These are phyloP conservation scores for Gossypium gossypioides DNA, from an alignment of 441 rosid species.

Conservation along the genomic window DNA sequence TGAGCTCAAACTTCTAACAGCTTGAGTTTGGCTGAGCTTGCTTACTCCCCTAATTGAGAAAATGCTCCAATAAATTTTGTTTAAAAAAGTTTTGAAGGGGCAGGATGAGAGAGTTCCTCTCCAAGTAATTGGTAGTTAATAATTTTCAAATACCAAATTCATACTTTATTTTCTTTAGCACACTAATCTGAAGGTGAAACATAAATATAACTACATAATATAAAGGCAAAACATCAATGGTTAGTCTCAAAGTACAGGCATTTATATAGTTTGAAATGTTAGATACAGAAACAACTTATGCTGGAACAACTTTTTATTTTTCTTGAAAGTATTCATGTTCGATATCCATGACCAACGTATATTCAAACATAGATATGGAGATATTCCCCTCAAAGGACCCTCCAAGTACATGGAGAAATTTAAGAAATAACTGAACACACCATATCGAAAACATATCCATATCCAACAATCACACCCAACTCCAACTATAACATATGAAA, in stretches of 20 bases:
- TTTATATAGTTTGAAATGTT: not conserved
- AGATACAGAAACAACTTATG: not conserved
- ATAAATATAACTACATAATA: no score
- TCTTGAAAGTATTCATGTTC: not conserved
- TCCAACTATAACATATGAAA: not conserved
- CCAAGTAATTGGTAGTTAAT: no score
- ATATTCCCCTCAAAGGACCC: not conserved
- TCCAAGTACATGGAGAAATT: not conserved
- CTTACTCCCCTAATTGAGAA: no score
- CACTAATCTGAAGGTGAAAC: no score
- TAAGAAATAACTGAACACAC: not conserved
- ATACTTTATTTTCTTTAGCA: no score
- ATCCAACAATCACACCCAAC: not conserved
- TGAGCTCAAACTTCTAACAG: no score
- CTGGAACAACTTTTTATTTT: not conserved
- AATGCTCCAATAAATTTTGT: no score
- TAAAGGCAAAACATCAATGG: not conserved
- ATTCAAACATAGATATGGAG: not conserved
- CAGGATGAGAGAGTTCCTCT: no score
- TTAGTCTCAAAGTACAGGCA: not conserved
- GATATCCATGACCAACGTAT: not conserved
- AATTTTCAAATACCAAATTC: no score
- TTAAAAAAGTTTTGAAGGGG: no score
- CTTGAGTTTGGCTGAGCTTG: no score
- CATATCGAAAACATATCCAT: not conserved